Base-by-base conservation (phyloP, 495 filamentous ascomycete genomes). In the Penicillium pulvis region DNA sequence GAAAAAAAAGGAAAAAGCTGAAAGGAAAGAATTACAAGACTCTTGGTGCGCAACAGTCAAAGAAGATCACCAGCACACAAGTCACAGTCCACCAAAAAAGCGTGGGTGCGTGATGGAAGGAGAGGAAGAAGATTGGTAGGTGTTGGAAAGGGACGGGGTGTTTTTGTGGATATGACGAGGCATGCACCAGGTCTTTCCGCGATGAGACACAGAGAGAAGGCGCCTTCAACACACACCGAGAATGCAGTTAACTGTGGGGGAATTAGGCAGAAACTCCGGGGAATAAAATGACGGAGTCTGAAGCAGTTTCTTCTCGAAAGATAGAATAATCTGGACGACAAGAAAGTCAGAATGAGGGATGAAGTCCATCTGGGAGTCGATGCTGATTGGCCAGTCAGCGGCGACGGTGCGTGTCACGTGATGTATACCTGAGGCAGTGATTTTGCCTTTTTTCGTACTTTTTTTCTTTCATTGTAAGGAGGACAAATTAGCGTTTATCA, bases 151-250 rank as follows among this genome's bases (percentile, higher is more conserved):
- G 60, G 61, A 71, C 68, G 62, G 71, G 53, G 61, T 73, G 72
- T 73, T 71, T 71, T 73, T 73, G 70, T 73, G 70, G 69, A 73
- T 71, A 72, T 74, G 70, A 74, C 69, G 71, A 69, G 68, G 66
- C 71, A 73, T 73, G 69, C 71, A 72, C 69, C 68, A 71, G 59
- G 61, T 72, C 63, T 65, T 69, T 67, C 62, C 67, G 68, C 62
- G 58, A 61, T 51, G 58, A 67, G 53, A 52, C 64, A 62, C 58
- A 60, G 61, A 66, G 58, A 65, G 63, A 63, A 65, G 62, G 66
- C 61, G 64, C 63, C 68, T 69, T 60, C 46, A 53, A 60, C 65
- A 63, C 66, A 71, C 60, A 57, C 62, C 60, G 43, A 52, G 31
- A 43, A 48, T 50, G 53, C 54, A 47, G 50, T 50, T 49, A 63